phyloP scores from a whole-genome alignment of 257 asterid genomes.

The Penstemon davidsonii region DNA sequence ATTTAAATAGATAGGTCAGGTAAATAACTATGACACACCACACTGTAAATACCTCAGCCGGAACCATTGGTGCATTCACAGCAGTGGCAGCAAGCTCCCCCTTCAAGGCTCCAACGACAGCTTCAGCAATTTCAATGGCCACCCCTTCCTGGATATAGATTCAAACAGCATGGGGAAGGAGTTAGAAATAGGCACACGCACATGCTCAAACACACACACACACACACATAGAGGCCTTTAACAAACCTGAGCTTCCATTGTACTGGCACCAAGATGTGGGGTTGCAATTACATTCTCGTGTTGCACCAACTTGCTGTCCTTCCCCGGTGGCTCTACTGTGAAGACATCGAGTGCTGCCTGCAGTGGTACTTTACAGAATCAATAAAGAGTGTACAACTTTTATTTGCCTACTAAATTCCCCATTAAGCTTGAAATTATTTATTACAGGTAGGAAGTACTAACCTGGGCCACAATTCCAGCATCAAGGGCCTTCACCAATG shows the following conservation, averaged over 20 bases:
- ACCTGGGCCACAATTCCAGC: constrained; percentile 85
- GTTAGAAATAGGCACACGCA: neutral
- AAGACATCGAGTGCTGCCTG: constrained; percentile 86
- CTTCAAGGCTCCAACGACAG: constrained; percentile 72
- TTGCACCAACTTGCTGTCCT: constrained; percentile 64
- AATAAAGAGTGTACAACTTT: neutral
- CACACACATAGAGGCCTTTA: neutral
- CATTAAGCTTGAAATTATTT: neutral
- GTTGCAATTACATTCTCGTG: constrained; percentile 67
- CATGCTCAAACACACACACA: neutral
- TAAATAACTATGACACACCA: neutral
- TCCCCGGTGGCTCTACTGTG: constrained; percentile 72
- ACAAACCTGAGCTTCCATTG: constrained; percentile 76
- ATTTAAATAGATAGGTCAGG: neutral
- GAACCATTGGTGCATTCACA: constrained; percentile 83
- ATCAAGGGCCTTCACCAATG: constrained; percentile 68
- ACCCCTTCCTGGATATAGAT: constrained; percentile 59
- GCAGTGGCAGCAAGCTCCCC: constrained; percentile 85
- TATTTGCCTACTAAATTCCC: neutral
- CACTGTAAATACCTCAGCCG: constrained; percentile 55
- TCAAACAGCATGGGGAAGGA: constrained; percentile 10
- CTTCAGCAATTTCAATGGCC: constrained; percentile 77
- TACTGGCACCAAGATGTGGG: constrained; percentile 84
- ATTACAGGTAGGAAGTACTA: constrained; percentile 1
- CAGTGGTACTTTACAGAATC: constrained; percentile 12